These are phyloP conservation scores for Leishmania amazonensis DNA, from an alignment of 208 protist genomes.

Conservation along the genomic window DNA sequence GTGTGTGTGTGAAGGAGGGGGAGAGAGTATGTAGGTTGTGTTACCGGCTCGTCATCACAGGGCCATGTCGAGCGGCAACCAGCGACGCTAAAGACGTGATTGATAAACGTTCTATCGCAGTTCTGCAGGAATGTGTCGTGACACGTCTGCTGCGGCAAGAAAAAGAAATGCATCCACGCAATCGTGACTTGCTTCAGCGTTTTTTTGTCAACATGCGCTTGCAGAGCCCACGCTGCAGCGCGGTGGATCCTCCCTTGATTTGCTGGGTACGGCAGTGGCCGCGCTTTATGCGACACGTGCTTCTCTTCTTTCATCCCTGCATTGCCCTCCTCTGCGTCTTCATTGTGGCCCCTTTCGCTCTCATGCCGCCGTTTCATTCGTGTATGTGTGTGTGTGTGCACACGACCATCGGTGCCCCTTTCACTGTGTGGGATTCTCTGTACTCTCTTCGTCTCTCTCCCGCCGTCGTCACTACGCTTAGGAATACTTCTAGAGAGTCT, in stretches of 20 bases:
- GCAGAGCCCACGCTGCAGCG: not conserved
- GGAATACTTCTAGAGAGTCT: not conserved
- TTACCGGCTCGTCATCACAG: not conserved
- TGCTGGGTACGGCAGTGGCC: not conserved
- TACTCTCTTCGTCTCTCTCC: conserved; percentile 6
- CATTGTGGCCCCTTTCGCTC: not conserved
- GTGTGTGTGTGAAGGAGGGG: not conserved
- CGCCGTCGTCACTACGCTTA: not conserved
- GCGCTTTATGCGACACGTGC: not conserved
- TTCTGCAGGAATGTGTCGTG: not conserved
- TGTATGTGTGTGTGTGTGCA: not conserved
- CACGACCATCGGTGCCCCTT: not conserved
- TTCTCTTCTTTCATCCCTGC: not conserved
- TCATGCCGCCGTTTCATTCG: not conserved
- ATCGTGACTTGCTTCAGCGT: not conserved
- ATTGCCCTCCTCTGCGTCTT: not conserved
- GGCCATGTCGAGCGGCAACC: not conserved
- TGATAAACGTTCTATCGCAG: not conserved
- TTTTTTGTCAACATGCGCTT: not conserved
- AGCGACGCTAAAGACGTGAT: not conserved
- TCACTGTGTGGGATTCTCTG: not conserved
- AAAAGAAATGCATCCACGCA: not conserved
- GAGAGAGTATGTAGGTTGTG: too few species aligned
- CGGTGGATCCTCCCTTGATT: not conserved
- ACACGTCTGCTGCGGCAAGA: not conserved